Percentiles rank a stretch among this genome's conserved stretches.
These are phyloP conservation scores for Neurospora crassa DNA, from an alignment of 2,329 filamentous ascomycete species.

Conservation along the genomic window DNA sequence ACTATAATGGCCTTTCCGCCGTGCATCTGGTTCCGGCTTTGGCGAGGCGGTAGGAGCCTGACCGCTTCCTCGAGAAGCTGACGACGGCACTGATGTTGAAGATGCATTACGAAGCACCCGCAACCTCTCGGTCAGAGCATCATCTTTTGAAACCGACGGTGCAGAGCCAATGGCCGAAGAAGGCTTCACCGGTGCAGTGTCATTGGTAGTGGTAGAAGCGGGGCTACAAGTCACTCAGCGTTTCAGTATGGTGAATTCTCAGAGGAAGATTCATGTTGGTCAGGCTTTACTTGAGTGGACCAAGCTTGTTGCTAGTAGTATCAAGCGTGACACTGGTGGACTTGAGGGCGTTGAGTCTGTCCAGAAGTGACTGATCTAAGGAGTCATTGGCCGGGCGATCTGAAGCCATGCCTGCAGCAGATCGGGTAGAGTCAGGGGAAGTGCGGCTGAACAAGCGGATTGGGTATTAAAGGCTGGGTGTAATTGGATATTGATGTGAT, in stretches of 20 bases:
- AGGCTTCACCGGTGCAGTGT: neutral
- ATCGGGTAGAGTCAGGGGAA: neutral
- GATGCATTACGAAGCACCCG: slow-evolving; percentile 37
- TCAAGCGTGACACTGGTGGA: slow-evolving; percentile 27
- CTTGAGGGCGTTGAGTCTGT: slow-evolving; percentile 45
- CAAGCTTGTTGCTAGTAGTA: neutral
- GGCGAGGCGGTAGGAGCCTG: neutral
- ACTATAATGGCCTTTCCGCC: neutral
- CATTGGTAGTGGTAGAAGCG: neutral
- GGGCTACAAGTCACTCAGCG: neutral
- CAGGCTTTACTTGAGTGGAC: slow-evolving; percentile 30
- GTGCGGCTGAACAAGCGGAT: neutral
- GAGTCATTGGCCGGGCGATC: neutral
- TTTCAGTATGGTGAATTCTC: neutral
- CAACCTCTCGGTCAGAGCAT: slow-evolving; percentile 41
- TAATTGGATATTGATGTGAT: neutral
- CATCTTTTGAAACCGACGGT: slow-evolving; percentile 34
- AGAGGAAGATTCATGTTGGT: neutral
- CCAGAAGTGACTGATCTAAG: slow-evolving; percentile 37
- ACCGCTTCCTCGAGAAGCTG: neutral
- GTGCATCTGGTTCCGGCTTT: neutral
- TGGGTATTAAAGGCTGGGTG: neutral
- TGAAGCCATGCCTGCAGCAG: neutral
- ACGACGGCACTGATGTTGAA: slow-evolving; percentile 13
- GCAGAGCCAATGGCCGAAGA: neutral